Conservation (phyloP, 768 basidiomycete genomes). For the Tulasnella sp. region DNA sequence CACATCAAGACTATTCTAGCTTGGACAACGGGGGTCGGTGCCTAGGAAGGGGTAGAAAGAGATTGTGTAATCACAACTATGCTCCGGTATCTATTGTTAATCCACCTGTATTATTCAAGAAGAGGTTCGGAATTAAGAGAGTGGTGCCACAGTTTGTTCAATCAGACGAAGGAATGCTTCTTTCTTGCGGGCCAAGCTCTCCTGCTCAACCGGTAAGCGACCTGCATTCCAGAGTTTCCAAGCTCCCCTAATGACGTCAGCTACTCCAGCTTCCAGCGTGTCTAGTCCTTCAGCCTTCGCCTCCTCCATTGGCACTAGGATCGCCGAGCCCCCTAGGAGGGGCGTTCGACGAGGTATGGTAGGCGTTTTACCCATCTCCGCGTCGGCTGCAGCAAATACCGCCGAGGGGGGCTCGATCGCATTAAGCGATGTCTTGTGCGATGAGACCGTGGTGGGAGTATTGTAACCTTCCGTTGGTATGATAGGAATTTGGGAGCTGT, state of each 20-base stretch:
- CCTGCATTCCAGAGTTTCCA: not conserved
- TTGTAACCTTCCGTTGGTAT: conserved; percentile 3
- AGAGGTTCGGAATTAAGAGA: not conserved
- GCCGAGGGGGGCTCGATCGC: not conserved
- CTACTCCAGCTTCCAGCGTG: not conserved
- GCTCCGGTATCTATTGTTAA: not conserved
- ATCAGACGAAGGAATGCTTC: conserved; percentile 7
- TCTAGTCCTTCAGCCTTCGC: not conserved
- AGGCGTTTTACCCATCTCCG: not conserved
- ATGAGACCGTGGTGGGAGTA: not conserved
- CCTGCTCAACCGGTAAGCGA: not conserved
- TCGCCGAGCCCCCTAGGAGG: not conserved
- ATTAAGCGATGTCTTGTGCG: not conserved
- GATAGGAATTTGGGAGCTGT: not conserved
- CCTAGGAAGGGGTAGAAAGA: too few relatives aligned
- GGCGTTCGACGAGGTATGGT: not conserved
- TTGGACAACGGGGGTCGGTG: too few relatives aligned
- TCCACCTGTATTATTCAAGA: too few relatives aligned
- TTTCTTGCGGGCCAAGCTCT: not conserved
- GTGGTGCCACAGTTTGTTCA: not conserved
- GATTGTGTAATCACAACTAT: not conserved
- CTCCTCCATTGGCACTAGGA: not conserved
- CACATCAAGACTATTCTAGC: too few relatives aligned
- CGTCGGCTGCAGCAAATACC: not conserved
- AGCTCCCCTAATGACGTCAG: conserved; percentile 3